Conservation (phyloP, 768 basidiomycete species). For the Collybiopsis luxurians region DNA sequence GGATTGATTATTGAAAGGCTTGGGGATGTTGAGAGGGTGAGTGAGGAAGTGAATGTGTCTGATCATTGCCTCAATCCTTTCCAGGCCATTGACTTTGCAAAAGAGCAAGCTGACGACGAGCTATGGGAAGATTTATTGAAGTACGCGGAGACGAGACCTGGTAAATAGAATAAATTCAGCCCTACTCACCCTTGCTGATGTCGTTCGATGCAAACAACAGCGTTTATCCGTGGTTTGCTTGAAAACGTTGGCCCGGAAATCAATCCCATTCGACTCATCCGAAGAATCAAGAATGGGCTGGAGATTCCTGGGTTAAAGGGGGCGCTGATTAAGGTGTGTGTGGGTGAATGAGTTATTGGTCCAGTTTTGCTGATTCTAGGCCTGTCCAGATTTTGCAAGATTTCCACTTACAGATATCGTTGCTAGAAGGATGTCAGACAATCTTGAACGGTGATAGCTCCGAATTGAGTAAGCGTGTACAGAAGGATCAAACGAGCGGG, state of each 20-base stretch:
- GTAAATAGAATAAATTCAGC: slow-evolving; percentile 51
- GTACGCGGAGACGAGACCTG: slow-evolving; percentile 92
- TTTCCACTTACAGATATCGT: slow-evolving; percentile 90
- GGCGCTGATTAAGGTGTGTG: slow-evolving; percentile 74
- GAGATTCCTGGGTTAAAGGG: slow-evolving; percentile 95
- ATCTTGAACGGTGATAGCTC: slow-evolving; percentile 84
- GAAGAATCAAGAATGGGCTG: slow-evolving; percentile 92
- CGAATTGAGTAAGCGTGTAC: slow-evolving; percentile 64
- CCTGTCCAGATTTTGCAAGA: slow-evolving; percentile 71
- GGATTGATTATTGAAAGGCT: slow-evolving; percentile 93
- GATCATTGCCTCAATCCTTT: too few species aligned
- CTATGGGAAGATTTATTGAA: slow-evolving; percentile 95
- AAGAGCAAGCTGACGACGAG: slow-evolving; percentile 95
- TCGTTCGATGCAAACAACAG: slow-evolving; percentile 33
- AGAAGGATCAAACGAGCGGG: slow-evolving; percentile 75
- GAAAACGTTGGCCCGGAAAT: slow-evolving; percentile 98
- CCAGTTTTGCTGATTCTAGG: background rate
- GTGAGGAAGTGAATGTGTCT: slow-evolving; percentile 16
- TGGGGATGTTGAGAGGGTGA: slow-evolving; percentile 85
- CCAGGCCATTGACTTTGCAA: slow-evolving; percentile 96
- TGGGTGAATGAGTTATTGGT: background rate
- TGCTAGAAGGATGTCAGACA: slow-evolving; percentile 89
- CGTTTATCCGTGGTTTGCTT: slow-evolving; percentile 90
- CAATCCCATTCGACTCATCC: slow-evolving; percentile 89
- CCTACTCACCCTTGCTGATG: background rate